A percentile compares a stretch with the other conserved stretches of the same genome.
Evolutionary conservation across 805 yeast genomes (phyloP).

Genomic region (Candida fluviatilis): DNA sequence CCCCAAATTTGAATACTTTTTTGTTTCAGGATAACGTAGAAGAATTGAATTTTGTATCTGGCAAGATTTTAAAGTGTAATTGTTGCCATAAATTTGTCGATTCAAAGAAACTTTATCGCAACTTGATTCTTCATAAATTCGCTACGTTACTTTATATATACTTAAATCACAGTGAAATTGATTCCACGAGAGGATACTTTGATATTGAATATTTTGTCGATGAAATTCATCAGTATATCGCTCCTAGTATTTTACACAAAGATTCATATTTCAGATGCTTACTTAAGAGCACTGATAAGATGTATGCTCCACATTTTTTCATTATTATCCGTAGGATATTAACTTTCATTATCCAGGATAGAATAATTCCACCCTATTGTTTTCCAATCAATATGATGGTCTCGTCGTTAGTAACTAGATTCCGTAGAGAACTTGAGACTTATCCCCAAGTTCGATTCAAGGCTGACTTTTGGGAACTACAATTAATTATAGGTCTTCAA

Average conservation of each 20-base stretch:
- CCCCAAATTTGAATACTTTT: background rate
- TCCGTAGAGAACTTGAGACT: background rate
- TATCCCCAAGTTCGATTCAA: background rate
- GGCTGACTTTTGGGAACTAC: background rate
- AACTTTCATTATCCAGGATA: background rate
- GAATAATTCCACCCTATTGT: slow-evolving; percentile 7
- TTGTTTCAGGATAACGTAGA: background rate
- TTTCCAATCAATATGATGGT: slow-evolving; percentile 6
- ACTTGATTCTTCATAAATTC: background rate
- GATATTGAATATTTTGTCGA: background rate
- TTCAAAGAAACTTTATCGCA: background rate
- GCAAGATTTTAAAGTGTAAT: background rate
- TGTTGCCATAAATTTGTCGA: background rate
- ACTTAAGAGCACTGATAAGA: background rate
- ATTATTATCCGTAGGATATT: background rate
- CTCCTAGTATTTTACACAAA: background rate
- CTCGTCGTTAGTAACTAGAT: no score
- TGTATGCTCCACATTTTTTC: background rate
- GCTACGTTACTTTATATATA: background rate
- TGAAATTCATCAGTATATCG: background rate
- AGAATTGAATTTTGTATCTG: background rate
- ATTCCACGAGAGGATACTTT: background rate
- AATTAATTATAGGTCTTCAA: background rate
- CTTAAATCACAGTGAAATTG: background rate
- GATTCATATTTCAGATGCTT: background rate